phyloP scores from a whole-genome alignment of 1,284 basidiomycete genomes.

The Laetiporus sulphureus region DNA sequence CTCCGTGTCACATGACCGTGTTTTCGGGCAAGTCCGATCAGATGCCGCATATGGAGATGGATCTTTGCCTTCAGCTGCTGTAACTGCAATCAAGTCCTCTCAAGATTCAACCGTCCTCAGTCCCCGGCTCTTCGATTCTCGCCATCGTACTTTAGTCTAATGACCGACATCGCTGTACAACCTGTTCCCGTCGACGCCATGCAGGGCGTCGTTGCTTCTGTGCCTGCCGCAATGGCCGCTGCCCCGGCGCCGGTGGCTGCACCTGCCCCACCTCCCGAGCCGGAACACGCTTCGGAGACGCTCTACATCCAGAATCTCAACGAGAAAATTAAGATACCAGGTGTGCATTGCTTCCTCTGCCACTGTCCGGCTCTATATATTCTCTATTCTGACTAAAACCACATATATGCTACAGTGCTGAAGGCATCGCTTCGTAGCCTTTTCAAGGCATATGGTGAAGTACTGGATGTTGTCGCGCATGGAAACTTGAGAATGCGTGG shows the following conservation, averaged over 20 bases:
- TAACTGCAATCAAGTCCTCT: no score
- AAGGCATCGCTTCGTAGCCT: conserved; percentile 85
- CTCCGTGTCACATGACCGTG: no score
- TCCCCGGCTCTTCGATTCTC: not conserved
- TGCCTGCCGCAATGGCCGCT: no score
- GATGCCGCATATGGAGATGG: no score
- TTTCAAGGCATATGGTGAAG: conserved; percentile 90
- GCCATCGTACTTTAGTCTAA: conserved; percentile 13
- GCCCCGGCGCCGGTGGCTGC: conserved; percentile 25
- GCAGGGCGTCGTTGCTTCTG: conserved; percentile 31
- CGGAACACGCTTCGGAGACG: conserved; percentile 65
- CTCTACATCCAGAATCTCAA: conserved; percentile 97
- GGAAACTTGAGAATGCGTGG: conserved; percentile 94
- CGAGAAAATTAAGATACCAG: conserved; percentile 88
- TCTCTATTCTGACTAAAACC: not conserved
- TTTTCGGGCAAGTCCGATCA: no score
- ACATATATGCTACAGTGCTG: conserved; percentile 49
- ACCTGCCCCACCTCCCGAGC: conserved; percentile 22
- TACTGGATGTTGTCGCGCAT: conserved; percentile 91
- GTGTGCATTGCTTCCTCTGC: conserved; percentile 39
- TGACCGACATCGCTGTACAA: conserved; percentile 33
- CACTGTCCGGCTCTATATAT: not conserved
- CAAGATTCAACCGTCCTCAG: no score
- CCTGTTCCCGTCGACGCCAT: conserved; percentile 26
- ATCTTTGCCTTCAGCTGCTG: no score